A percentile compares a stretch with the other conserved stretches of the same genome.
phyloP scores from a whole-genome alignment of 352 stramenopile genomes.

The Peronospora destructor region DNA sequence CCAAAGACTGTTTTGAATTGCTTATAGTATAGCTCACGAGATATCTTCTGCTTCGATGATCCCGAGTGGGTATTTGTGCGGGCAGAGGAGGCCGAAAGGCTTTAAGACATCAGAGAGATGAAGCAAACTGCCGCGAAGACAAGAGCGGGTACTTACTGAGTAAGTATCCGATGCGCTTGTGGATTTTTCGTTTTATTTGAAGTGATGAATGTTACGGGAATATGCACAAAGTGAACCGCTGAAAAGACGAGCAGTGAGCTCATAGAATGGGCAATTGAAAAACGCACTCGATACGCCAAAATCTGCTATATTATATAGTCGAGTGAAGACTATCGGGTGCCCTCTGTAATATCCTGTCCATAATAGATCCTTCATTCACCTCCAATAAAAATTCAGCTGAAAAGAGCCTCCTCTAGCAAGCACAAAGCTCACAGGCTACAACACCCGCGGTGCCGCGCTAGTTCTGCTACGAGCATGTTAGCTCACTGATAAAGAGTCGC shows the following conservation, averaged over 20 bases:
- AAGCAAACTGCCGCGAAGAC: slow-evolving; percentile 3
- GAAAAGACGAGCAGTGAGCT: not conserved
- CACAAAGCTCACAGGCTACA: not conserved
- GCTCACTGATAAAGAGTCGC: not conserved
- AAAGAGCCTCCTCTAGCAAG: slow-evolving; percentile 2
- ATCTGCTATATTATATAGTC: slow-evolving; percentile 26
- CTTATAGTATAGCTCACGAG: slow-evolving; percentile 42
- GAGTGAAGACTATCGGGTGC: slow-evolving; percentile 10
- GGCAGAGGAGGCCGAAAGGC: slow-evolving; percentile 2
- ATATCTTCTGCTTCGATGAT: slow-evolving; percentile 5
- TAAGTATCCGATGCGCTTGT: not conserved
- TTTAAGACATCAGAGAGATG: slow-evolving; percentile 2
- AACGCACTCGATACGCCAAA: slow-evolving; percentile 12
- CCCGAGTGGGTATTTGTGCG: not conserved
- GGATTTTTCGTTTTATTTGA: slow-evolving; percentile 15
- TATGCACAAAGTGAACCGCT: no score
- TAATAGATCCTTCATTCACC: slow-evolving; percentile 22
- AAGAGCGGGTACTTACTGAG: slow-evolving; percentile 4
- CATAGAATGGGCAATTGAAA: not conserved
- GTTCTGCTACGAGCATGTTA: not conserved
- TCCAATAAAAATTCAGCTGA: slow-evolving; percentile 31
- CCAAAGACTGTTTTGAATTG: slow-evolving; percentile 48
- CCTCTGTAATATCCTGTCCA: slow-evolving; percentile 21
- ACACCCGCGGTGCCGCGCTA: not conserved
- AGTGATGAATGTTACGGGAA: no score